These are phyloP conservation scores for Schizochytrium sp. DNA, from an alignment of 108 stramenopile genomes.

Conservation along the genomic window DNA sequence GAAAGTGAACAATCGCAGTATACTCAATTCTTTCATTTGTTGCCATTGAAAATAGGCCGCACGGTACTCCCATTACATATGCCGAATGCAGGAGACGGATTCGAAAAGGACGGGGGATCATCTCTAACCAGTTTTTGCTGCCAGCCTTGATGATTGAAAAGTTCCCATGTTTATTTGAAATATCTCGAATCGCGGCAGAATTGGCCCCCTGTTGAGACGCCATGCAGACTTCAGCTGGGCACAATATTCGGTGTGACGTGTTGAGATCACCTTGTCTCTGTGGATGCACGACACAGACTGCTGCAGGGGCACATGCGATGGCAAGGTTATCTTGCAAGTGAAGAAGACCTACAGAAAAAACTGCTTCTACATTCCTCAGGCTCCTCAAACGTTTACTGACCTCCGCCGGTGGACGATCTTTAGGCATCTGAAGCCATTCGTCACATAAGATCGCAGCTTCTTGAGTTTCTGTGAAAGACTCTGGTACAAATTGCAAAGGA, in stretches of 20 bases:
- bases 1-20: background rate
- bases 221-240: background rate
- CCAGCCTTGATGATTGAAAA: background rate
- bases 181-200: too few relatives aligned
- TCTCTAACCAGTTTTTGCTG: background rate
- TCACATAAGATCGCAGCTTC: background rate
- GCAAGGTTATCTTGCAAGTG: background rate
- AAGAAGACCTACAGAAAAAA: background rate
- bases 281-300: background rate
- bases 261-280: background rate
- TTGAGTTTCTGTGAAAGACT: too few relatives aligned
- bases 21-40: background rate
- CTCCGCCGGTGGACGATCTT: background rate
- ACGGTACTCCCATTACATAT: background rate
- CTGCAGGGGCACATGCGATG: background rate
- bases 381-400: background rate
- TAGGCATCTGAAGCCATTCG: background rate
- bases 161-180: background rate
- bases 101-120: background rate
- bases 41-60: background rate
- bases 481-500: too few relatives aligned
- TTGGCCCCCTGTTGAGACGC: too few relatives aligned
- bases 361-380: constrained; percentile 3
- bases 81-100: background rate
- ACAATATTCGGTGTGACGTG: background rate